A percentile compares a stretch with the other conserved stretches of the same genome.
These are phyloP conservation scores for Tuber brumale DNA, from an alignment of 495 filamentous ascomycete species.

Conservation along the genomic window DNA sequence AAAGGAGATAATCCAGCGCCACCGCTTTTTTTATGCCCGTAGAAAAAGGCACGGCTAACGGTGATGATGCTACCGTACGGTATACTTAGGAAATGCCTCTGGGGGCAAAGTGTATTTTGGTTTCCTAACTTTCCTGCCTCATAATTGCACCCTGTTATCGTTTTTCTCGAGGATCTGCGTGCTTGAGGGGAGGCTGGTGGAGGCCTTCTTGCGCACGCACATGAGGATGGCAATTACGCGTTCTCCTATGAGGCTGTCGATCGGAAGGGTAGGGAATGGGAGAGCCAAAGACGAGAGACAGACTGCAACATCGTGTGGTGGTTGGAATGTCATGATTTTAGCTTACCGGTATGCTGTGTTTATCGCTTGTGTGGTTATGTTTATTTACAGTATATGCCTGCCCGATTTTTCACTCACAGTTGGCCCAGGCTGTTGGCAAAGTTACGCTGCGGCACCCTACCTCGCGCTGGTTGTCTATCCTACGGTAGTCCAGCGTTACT, in stretches of 20 bases:
- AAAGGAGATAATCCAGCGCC: constrained; percentile 1
- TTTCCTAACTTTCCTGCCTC: neutral
- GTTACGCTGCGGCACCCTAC: neutral
- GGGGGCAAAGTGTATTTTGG: neutral
- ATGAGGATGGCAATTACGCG: neutral
- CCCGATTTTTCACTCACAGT: neutral
- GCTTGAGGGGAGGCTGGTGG: neutral
- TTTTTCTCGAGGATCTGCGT: no score
- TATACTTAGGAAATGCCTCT: neutral
- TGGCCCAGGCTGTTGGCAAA: neutral
- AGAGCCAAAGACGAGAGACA: neutral
- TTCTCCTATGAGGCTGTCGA: neutral
- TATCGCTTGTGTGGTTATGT: neutral
- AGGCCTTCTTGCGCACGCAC: neutral
- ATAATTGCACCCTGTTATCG: neutral
- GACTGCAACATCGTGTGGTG: neutral
- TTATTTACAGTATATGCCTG: neutral
- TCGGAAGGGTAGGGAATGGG: neutral
- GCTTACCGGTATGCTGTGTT: neutral
- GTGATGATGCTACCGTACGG: neutral
- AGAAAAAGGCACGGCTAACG: neutral
- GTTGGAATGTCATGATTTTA: neutral
- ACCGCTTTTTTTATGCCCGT: neutral
- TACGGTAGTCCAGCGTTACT: neutral
- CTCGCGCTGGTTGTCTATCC: neutral